A percentile compares a stretch with the other conserved stretches of the same genome.
Conservation (phyloP, 2,329 filamentous ascomycete genomes). For the Diaporthe caulivora region DNA sequence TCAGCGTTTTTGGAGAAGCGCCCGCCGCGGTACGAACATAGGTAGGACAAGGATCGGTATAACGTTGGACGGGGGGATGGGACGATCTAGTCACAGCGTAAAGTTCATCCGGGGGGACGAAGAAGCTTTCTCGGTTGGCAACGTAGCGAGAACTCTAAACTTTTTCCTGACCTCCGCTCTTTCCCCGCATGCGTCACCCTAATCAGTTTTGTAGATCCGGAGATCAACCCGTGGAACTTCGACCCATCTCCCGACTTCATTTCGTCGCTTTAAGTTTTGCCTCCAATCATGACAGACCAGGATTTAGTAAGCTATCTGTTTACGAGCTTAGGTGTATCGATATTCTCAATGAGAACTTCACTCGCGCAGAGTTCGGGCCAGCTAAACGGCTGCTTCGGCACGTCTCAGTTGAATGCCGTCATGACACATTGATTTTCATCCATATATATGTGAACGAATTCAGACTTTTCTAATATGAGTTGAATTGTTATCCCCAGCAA, state of each 20-base stretch:
- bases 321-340: background rate
- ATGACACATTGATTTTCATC: background rate
- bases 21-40: slow-evolving; percentile 36
- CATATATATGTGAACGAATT: background rate
- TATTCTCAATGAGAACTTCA: background rate
- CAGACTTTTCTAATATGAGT: background rate
- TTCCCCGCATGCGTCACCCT: slow-evolving; percentile 1
- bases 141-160: slow-evolving; percentile 24
- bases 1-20: slow-evolving; percentile 56
- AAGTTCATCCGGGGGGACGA: background rate
- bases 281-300: slow-evolving; percentile 34
- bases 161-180: slow-evolving; percentile 8
- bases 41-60: slow-evolving; percentile 7
- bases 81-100: background rate
- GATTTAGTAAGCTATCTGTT: background rate
- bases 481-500: too few species aligned
- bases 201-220: background rate
- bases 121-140: slow-evolving; percentile 20
- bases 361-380: background rate
- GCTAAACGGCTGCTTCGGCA: slow-evolving; percentile 7
- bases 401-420: slow-evolving; percentile 4
- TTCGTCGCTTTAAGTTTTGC: slow-evolving; percentile 30
- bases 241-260: background rate
- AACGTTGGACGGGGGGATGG: background rate
- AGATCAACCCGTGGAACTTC: background rate